Evolutionary conservation across 495 filamentous ascomycete genomes (phyloP), one percentile per base, ranked within the genome.

Genomic region (Neurospora tetrasperma): DNA sequence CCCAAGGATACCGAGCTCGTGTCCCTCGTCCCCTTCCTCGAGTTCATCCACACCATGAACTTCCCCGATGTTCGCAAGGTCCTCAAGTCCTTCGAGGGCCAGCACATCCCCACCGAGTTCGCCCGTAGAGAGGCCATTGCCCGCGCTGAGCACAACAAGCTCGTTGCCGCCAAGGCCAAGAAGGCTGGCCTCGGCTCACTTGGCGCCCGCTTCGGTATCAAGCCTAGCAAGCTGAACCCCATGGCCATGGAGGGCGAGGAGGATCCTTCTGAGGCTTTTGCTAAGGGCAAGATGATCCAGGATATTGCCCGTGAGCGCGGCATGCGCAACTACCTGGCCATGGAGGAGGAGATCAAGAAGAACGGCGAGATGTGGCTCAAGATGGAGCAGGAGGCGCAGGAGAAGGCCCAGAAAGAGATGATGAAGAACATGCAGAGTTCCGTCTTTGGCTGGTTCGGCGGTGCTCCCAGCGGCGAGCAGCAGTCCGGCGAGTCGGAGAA

Each of bases 31-130:
- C 95, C 96, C 10, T 96, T 99, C 88, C 89, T 99, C 40, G 96
- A 99, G 83, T 97, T 96, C 81, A 88, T 98, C 73, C 92, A 93
- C 70, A 92, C 93, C n/a, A 97, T 98, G 93, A 90, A 91, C 71
- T 91, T 92, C 74, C 84, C 87, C 38, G 96, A 99, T 76, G 92
- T 94, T 23, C 90, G 96, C 31, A 87, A 90, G 44, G 90, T 96
- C 23, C 84, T 99, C 79, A 91, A 93, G 78, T 94, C 92, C 6
- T 98, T 97, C 79, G 89, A 94, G 59, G 94, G 94, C 74, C 90
- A 87, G 72, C 83, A 91, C 76, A 97, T 99, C 73, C 93, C 96
- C 20, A 86, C 87, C 5, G 96, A 98, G 78, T 99, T 97, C 74
- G 90, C 93, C 38, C 87, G 88, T 69, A 90, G 96, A n/a, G 96